Conservation (phyloP, 2,329 filamentous ascomycete genomes). For the Penicillium sumatraense region DNA sequence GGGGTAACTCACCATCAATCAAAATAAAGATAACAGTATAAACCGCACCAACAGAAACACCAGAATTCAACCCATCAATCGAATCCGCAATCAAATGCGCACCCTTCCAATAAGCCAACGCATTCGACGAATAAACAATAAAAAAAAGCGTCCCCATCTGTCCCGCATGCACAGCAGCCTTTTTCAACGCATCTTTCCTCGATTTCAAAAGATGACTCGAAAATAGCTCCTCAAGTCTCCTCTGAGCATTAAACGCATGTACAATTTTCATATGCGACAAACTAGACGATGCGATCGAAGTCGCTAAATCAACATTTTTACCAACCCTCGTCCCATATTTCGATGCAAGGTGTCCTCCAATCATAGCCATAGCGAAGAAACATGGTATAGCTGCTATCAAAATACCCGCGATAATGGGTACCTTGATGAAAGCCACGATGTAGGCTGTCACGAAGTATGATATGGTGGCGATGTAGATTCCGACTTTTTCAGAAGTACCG, state of each 20-base stretch:
- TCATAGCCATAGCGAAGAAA: constrained; percentile 62
- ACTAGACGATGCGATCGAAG: constrained; percentile 66
- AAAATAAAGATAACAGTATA: constrained; percentile 47
- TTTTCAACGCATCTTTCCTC: constrained; percentile 61
- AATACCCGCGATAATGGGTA: constrained; percentile 66
- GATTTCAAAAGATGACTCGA: constrained; percentile 56
- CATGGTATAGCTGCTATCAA: constrained; percentile 66
- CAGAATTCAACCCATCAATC: constrained; percentile 19
- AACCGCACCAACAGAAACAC: constrained; percentile 38
- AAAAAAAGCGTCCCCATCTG: constrained; percentile 69
- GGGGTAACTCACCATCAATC: constrained; percentile 38
- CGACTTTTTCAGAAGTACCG: constrained; percentile 73
- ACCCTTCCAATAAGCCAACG: constrained; percentile 71
- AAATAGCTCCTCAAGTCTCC: constrained; percentile 64
- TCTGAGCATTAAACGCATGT: constrained; percentile 65
- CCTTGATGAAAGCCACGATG: constrained; percentile 68
- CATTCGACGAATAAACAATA: constrained; percentile 69
- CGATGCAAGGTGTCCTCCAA: constrained; percentile 60
- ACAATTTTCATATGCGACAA: constrained; percentile 65
- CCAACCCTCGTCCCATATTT: constrained; percentile 56
- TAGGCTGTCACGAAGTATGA: constrained; percentile 72
- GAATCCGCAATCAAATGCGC: constrained; percentile 57
- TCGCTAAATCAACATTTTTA: constrained; percentile 60
- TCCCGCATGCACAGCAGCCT: constrained; percentile 59
- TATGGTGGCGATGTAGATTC: constrained; percentile 64